phyloP scores from a whole-genome alignment of 1,284 basidiomycete genomes.

The Moniliophthora roreri region DNA sequence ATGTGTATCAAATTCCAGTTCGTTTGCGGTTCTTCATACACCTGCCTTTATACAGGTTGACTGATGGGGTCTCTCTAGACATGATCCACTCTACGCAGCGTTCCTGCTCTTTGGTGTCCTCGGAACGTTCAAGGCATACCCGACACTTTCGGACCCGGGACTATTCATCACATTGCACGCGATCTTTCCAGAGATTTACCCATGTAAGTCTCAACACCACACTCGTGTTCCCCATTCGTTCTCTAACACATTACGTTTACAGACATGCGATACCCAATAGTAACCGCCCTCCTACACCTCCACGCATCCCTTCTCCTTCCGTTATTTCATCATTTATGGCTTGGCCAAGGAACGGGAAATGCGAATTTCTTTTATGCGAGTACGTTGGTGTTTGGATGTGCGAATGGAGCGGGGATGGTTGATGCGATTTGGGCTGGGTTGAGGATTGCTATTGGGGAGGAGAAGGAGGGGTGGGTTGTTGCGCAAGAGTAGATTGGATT shows the following conservation, averaged over 20 bases:
- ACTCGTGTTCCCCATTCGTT: conserved; percentile 1
- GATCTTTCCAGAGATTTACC: conserved; percentile 83
- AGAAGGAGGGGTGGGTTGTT: conserved; percentile 51
- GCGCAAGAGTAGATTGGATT: conserved; percentile 60
- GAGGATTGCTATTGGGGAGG: conserved; percentile 63
- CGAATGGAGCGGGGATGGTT: conserved; percentile 80
- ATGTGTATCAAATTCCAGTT: conserved; percentile 87
- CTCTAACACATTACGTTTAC: conserved; percentile 12
- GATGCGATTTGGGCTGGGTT: conserved; percentile 83
- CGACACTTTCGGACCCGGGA: conserved; percentile 86
- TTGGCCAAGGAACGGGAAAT: conserved; percentile 90
- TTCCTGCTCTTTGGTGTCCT: conserved; percentile 80
- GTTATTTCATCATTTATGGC: conserved; percentile 91
- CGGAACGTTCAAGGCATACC: conserved; percentile 90
- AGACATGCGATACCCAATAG: conserved; percentile 89
- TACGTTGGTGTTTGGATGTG: conserved; percentile 90
- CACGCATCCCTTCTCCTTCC: conserved; percentile 89
- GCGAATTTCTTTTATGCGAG: conserved; percentile 99
- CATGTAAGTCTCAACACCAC: conserved; percentile 54
- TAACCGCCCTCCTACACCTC: conserved; percentile 81
- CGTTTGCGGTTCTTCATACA: conserved; percentile 21
- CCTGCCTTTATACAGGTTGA: background rate
- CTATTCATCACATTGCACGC: conserved; percentile 81
- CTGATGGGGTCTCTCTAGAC: conserved; percentile 39
- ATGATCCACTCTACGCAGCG: conserved; percentile 83